Evolutionary conservation across 2,329 filamentous ascomycete genomes (phyloP).

Genomic region (Botryotinia calthae): DNA sequence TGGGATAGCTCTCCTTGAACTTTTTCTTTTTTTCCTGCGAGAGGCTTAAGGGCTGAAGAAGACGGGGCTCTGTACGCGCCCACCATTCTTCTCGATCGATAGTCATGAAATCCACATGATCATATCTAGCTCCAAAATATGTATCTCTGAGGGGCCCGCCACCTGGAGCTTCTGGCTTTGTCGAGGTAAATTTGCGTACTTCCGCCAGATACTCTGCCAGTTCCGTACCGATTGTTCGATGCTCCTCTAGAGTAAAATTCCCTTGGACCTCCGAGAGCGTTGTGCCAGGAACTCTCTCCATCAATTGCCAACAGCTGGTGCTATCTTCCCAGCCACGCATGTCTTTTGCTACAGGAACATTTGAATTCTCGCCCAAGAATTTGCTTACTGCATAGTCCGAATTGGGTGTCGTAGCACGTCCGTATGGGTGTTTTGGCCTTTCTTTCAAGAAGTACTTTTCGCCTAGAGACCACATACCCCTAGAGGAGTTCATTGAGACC

Average conservation of each 20-base stretch:
- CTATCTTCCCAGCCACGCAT: not conserved
- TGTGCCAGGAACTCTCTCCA: not conserved
- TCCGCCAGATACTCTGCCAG: not conserved
- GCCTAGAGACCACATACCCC: not conserved
- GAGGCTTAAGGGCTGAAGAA: accelerated
- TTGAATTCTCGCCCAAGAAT: not conserved
- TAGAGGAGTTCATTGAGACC: not conserved
- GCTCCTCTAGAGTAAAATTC: not conserved
- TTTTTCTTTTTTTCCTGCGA: not conserved
- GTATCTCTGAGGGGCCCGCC: not conserved
- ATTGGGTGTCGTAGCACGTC: accelerated
- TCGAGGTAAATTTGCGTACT: constrained; percentile 7
- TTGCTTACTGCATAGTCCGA: not conserved
- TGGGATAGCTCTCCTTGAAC: not conserved
- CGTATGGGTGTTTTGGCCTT: accelerated
- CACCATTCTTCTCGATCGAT: not conserved
- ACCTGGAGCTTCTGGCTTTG: constrained; percentile 3
- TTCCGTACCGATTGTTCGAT: not conserved
- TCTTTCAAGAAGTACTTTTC: constrained; percentile 5
- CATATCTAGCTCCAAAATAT: accelerated
- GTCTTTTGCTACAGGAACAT: not conserved
- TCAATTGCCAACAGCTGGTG: not conserved
- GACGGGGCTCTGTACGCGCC: not conserved
- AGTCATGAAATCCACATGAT: not conserved
- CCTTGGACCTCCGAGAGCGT: accelerated